Evolutionary conservation across 2,329 filamentous ascomycete species (phyloP).

Genomic region (Coleophoma crateriformis): DNA sequence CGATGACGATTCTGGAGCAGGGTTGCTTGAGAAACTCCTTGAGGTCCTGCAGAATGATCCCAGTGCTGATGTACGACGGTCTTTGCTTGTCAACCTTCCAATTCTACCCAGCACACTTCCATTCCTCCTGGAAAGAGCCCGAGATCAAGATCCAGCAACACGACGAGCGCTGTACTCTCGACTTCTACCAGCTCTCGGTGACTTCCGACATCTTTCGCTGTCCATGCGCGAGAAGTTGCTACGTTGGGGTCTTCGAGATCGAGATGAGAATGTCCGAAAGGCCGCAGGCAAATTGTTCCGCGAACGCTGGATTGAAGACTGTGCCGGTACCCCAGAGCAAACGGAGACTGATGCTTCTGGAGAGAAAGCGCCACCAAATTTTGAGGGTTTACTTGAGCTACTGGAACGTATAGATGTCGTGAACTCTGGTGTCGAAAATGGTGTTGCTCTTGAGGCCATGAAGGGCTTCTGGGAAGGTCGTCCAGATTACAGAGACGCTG

Average conservation of each 20-base stretch:
- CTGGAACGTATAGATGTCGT: slow-evolving; percentile 91
- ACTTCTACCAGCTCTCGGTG: slow-evolving; percentile 80
- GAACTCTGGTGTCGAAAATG: slow-evolving; percentile 83
- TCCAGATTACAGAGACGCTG: slow-evolving; percentile 70
- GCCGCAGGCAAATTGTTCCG: slow-evolving; percentile 85
- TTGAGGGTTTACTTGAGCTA: slow-evolving; percentile 83
- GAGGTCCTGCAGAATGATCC: slow-evolving; percentile 91
- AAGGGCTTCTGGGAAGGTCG: slow-evolving; percentile 92
- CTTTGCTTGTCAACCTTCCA: slow-evolving; percentile 84
- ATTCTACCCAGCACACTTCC: slow-evolving; percentile 77
- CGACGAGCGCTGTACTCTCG: slow-evolving; percentile 82
- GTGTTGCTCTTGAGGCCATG: slow-evolving; percentile 92
- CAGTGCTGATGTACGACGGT: slow-evolving; percentile 85
- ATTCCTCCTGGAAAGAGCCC: slow-evolving; percentile 82
- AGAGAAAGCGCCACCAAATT: slow-evolving; percentile 57
- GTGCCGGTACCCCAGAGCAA: slow-evolving; percentile 61
- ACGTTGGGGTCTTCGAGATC: slow-evolving; percentile 88
- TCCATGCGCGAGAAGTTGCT: slow-evolving; percentile 94
- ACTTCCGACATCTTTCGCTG: slow-evolving; percentile 89
- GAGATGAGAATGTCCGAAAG: slow-evolving; percentile 91
- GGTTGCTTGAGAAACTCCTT: slow-evolving; percentile 75
- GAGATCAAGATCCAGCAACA: slow-evolving; percentile 82
- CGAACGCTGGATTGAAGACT: slow-evolving; percentile 97
- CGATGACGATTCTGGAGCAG: slow-evolving; percentile 60
- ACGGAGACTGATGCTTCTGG: slow-evolving; percentile 43